Evolutionary conservation across 768 basidiomycete genomes (phyloP), one percentile per base, ranked within the genome.

Genomic region (Butyriboletus loyo): DNA sequence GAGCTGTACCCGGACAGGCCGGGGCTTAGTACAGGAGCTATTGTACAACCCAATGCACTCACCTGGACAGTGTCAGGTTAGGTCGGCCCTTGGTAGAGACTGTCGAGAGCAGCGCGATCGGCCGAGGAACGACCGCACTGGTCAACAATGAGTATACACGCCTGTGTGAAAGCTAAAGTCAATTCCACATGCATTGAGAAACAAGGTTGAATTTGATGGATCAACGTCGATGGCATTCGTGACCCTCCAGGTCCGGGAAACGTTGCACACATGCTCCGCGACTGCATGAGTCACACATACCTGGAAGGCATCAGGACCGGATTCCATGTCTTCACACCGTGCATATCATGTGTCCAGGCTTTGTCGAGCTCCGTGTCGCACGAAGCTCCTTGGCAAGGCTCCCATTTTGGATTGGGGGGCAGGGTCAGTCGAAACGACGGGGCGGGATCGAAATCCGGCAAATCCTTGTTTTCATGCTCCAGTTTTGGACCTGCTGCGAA

Each of bases 31-130:
- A 57, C 44, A 53, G 50, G 22, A 54, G 27, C n/a, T 34, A 36
- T 34, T 46, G 36, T 32, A 8, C n/a, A 52, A 34, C 19, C 9
- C 36, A 39, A 25, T 19, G 73, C 17, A 60, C 67, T 55, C 63
- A 83, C 78, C 85, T 87, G 70, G 86, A 85, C 1, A 84, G 81
- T 5, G 85, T 83, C 41, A 89, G 77, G 68, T 87, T 89, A 19
- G 74, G 74, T 5, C 72, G 60, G 2, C 80, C 83, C 49, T 75
- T 66, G 5, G 60, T 52, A n/a, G 80, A 79, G 36, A 83, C 52
- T 8, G 84, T 77, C 13, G 85, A 86, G 34, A 87, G 78, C 54
- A 88, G 78, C 2, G 83, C 86, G 46, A 45, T 39, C 13, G 86
- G 86, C 35, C 88, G 77, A 19, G 86, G 87, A 13, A 81, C 66